These are phyloP conservation scores for Colletotrichum sp. DNA, from an alignment of 2,329 filamentous ascomycete genomes.

Conservation along the genomic window DNA sequence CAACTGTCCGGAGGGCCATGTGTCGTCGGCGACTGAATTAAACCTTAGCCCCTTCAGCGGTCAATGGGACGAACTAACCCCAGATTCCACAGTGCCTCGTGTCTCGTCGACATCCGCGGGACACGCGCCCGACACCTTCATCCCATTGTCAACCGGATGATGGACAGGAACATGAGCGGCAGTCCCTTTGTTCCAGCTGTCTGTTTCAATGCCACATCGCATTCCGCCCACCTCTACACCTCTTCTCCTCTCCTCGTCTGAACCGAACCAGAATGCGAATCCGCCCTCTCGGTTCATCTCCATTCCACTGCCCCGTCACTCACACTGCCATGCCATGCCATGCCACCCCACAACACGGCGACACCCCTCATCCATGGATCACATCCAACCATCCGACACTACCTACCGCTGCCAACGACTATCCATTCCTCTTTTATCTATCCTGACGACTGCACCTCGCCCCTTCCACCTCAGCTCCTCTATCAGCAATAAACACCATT, in stretches of 20 bases:
- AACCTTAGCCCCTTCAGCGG: background rate
- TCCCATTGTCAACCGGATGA: conserved; percentile 13
- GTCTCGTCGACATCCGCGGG: background rate
- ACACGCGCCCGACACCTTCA: background rate
- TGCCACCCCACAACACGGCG: conserved; percentile 1
- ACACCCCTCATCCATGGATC: background rate
- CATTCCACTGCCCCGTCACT: background rate
- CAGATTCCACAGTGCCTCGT: background rate
- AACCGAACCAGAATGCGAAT: background rate
- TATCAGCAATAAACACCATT: background rate
- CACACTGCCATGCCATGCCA: background rate
- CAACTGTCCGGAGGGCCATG: background rate
- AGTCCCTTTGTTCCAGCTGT: background rate
- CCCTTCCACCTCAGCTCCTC: background rate
- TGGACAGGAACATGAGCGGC: background rate
- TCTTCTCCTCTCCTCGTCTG: background rate
- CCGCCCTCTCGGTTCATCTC: conserved; percentile 1
- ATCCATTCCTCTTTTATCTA: background rate
- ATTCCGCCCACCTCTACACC: background rate
- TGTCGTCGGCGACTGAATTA: background rate
- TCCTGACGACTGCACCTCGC: background rate
- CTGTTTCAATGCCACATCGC: background rate
- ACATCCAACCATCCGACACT: background rate
- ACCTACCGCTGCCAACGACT: background rate
- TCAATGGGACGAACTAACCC: conserved; percentile 13